These are phyloP conservation scores for Avena atlantica DNA, from an alignment of 176 grass and related monocot genomes.

Conservation along the genomic window DNA sequence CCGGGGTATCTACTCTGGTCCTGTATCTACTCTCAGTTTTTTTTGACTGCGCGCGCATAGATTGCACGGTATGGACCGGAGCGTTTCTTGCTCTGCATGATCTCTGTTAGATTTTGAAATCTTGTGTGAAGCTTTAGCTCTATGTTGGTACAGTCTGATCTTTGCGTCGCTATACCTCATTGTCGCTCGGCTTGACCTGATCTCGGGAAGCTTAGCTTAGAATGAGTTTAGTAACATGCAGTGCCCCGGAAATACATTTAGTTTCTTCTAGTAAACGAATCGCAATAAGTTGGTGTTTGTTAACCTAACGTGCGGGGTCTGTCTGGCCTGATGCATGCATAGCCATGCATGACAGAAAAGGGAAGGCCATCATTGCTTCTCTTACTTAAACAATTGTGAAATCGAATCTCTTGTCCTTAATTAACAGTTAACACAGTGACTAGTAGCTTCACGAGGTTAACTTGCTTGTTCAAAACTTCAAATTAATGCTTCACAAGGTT, in stretches of 20 bases:
- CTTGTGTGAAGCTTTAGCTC: background rate
- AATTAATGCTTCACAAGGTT: conserved; percentile 48
- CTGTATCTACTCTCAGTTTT: background rate
- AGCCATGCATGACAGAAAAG: background rate
- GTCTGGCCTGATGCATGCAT: background rate
- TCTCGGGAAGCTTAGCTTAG: background rate
- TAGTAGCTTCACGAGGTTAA: conserved; percentile 34
- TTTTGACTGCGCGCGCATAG: background rate
- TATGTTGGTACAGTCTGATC: background rate
- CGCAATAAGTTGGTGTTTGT: conserved; percentile 11
- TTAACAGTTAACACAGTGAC: background rate
- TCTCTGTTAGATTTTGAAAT: conserved; percentile 11
- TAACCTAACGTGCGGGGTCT: conserved; percentile 27
- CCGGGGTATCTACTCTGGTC: background rate
- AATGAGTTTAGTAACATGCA: background rate
- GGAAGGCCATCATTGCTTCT: background rate
- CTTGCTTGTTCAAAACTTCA: background rate
- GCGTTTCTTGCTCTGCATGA: background rate
- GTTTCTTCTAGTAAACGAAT: background rate
- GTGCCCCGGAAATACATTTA: background rate
- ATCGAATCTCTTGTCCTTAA: background rate
- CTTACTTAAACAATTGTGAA: background rate
- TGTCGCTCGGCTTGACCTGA: background rate
- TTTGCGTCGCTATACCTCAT: background rate
- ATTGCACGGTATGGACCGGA: background rate